Evolutionary conservation across 192 early-diverging fungal genomes (phyloP).

Genomic region (Backusella psychrophila): DNA sequence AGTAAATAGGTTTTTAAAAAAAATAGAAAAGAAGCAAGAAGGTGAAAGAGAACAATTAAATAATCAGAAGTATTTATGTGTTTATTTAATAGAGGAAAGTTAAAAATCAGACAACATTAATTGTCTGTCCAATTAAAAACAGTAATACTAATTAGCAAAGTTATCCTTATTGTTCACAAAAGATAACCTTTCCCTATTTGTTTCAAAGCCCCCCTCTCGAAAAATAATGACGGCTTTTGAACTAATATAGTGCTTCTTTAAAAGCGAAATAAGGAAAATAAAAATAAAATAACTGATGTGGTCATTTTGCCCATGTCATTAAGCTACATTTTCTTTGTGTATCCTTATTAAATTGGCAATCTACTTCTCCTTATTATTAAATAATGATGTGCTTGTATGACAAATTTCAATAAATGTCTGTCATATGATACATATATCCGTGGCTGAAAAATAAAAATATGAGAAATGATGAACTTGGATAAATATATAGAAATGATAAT

Average conservation of each 20-base stretch:
- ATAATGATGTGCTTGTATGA: neutral
- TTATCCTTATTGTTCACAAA: constrained; percentile 15
- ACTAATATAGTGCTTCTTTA: neutral
- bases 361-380: neutral
- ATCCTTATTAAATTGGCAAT: neutral
- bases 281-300: neutral
- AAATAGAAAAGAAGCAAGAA: neutral
- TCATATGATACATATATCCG: neutral
- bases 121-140: constrained; percentile 8
- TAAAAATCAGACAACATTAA: constrained; percentile 9
- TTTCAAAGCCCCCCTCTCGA: neutral
- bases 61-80: neutral
- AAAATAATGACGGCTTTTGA: neutral
- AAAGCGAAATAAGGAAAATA: neutral
- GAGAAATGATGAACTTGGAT: neutral
- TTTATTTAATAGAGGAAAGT: neutral
- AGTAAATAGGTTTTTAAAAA: neutral
- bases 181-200: constrained; percentile 9
- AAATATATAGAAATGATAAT: neutral
- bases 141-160: constrained; percentile 9
- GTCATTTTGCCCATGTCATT: constrained; percentile 5
- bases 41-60: neutral
- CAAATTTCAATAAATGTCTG: neutral
- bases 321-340: constrained; percentile 4
- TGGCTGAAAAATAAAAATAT: neutral